A percentile compares a stretch with the other conserved stretches of the same genome.
phyloP scores from a whole-genome alignment of 2,329 filamentous ascomycete genomes.

The Tympanopsis confertula region DNA sequence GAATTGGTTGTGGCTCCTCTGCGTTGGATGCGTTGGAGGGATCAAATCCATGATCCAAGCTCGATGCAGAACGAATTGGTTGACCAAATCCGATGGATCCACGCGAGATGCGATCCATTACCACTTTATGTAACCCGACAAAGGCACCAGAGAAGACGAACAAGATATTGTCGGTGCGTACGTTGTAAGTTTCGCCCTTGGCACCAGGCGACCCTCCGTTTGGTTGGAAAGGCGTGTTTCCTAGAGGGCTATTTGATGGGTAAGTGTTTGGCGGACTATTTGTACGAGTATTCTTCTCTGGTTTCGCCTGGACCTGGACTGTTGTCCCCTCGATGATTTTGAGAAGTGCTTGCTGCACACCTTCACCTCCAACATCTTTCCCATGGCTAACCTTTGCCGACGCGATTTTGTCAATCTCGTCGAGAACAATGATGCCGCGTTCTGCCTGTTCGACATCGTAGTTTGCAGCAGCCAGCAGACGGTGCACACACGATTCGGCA shows the following conservation, averaged over 20 bases:
- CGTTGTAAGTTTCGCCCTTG: background rate
- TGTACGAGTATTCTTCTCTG: slow-evolving; percentile 20
- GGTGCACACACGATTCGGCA: slow-evolving; percentile 54
- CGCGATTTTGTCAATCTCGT: slow-evolving; percentile 61
- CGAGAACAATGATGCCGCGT: slow-evolving; percentile 55
- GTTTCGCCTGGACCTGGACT: slow-evolving; percentile 53
- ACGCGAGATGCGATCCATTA: slow-evolving; percentile 54
- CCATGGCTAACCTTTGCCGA: slow-evolving; percentile 53
- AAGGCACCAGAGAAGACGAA: slow-evolving; percentile 63
- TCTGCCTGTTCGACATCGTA: slow-evolving; percentile 25
- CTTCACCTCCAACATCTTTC: slow-evolving; percentile 59
- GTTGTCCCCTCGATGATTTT: slow-evolving; percentile 64
- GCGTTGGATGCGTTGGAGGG: background rate
- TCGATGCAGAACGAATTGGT: slow-evolving; percentile 30
- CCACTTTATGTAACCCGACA: slow-evolving; percentile 46
- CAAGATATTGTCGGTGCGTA: slow-evolving; percentile 55
- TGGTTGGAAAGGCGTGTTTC: slow-evolving; percentile 2
- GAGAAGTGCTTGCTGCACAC: slow-evolving; percentile 56
- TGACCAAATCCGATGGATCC: slow-evolving; percentile 61
- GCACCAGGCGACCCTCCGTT: slow-evolving; percentile 3
- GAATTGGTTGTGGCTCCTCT: background rate
- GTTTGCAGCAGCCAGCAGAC: slow-evolving; percentile 51
- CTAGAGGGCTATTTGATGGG: slow-evolving; percentile 6
- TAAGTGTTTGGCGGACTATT: slow-evolving; percentile 4
- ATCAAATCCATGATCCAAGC: background rate